Base-by-base conservation (phyloP, 345 rosid species). In the Turritis glabra region DNA sequence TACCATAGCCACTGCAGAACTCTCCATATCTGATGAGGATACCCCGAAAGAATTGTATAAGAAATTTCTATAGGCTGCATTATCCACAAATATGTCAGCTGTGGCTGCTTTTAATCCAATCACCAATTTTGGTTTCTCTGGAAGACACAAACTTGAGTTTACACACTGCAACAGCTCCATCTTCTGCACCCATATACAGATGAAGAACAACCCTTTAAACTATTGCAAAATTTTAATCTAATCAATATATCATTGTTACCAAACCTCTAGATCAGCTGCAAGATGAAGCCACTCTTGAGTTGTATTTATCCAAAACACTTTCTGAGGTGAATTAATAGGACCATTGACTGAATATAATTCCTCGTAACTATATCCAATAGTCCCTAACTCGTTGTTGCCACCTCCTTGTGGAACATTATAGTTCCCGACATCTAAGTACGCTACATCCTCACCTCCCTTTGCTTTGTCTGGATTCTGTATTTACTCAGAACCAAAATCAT, bases 11-110 rank as follows among this genome's bases (percentile, higher is more conserved):
- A 82, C 87, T 22, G 86, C 86, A 75, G 82, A 71, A 56, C 84
- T 84, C 82, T 85, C 92, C 85, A 78, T 84, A 9, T 87, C 88
- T 0, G 74, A 67, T 1, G 89, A 81, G 26, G 88, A 82, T 69
- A 84, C 88, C 26, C 66, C 51, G 33, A 84, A 84, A 25, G 52
- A 58, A 30, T 72, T 18, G 57, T 51, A 75, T n/a, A 78, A 80
- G 72, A 88, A 84, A 27, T 76, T 82, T 29, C 80, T 68, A 37
- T 87, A 84, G 65, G 82, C 86, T 15, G 80, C 86, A 55, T 85
- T 87, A 52, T 87, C 81, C 43, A 85, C 70, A 74, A 85, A 87
- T 17, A 84, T 82, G 25, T 85, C 53, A 66, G 88, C 78, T 2
- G 86, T 76, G 0, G 83, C 80, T 26, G 83, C 88, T 6, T 63